Evolutionary conservation across 2,329 filamentous ascomycete genomes (phyloP).

Genomic region (Fusarium solani-melongenae): DNA sequence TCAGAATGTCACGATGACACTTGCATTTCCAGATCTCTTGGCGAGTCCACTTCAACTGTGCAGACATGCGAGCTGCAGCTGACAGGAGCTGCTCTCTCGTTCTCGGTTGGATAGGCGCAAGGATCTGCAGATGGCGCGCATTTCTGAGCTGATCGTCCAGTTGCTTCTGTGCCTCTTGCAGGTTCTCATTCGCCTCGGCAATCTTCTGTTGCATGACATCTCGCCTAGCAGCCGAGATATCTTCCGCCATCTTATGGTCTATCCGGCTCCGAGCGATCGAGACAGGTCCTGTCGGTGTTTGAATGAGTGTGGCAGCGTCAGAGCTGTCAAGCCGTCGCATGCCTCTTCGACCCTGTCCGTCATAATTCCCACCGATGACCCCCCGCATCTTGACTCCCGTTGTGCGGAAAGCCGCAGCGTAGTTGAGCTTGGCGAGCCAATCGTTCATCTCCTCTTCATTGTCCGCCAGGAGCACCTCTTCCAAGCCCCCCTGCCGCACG

Average conservation of each 20-base stretch:
- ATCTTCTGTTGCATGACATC: constrained; percentile 89
- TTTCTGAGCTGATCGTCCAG: constrained; percentile 88
- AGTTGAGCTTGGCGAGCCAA: constrained; percentile 96
- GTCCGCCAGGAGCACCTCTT: constrained; percentile 92
- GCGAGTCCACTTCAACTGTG: constrained; percentile 92
- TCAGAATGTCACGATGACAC: constrained; percentile 89
- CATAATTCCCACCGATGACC: constrained; percentile 85
- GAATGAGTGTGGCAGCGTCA: constrained; percentile 68
- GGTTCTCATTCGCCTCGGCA: constrained; percentile 81
- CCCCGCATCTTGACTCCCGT: constrained; percentile 92
- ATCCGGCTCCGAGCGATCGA: constrained; percentile 78
- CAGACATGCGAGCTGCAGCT: constrained; percentile 84
- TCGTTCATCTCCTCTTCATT: constrained; percentile 94
- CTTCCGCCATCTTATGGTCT: constrained; percentile 84
- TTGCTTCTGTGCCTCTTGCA: constrained; percentile 77
- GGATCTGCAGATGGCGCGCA: constrained; percentile 86
- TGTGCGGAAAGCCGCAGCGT: constrained; percentile 92
- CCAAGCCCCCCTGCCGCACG: constrained; percentile 84
- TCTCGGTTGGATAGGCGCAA: constrained; percentile 91
- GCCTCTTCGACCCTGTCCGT: constrained; percentile 80
- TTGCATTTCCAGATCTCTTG: constrained; percentile 93
- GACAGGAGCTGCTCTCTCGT: constrained; percentile 88
- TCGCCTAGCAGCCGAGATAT: constrained; percentile 84
- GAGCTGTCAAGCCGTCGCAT: constrained; percentile 77
- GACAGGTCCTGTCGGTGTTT: constrained; percentile 79